Evolutionary conservation across 495 filamentous ascomycete genomes (phyloP), one percentile per base, ranked within the genome.

Genomic region (Aspergillus funiculosus): DNA sequence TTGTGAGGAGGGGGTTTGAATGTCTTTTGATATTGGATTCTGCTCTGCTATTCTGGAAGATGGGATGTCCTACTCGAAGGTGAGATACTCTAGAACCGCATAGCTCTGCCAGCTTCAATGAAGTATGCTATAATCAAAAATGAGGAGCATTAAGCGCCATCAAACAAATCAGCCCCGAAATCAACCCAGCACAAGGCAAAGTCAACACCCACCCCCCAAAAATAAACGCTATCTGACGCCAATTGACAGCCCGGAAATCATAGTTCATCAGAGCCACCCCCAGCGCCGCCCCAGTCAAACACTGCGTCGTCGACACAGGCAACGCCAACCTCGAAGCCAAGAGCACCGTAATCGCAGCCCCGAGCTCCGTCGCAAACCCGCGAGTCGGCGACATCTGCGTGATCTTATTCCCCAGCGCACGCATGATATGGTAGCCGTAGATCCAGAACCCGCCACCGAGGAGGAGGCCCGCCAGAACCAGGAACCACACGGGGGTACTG

Each of bases 391-490:
- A 82, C 64, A 82, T 76, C 39, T 81, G 73, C 0, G 82, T 86
- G 58, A 87, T 76, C 47, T 75, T 72, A 64, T 86, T 86, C 11
- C 82, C 83, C 43, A 87, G 67, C 48, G 79, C 75, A 30, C 72
- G 66, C 66, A 87, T 83, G 60, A 87, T 84, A 48, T 86, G 72
- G 65, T 80, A 86, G 14, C 83, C 83, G 52, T 80, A 87, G 54
- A 80, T 79, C 76, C 80, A 83, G 51, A 86, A 68, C 6, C 83
- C 83, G 43, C 79, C 63, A 30, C 79, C 73, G 13, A 86, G 67
- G 8, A 64, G 61, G 20, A 72, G 54, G 53, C 71, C 81, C 8
- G 77, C 78, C 46, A 84, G 75, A 15, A 70, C 75, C 2, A 86
- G 68, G 60, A 81, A 75, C 83, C 84, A 88, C 37, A 79, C 43